Conservation (phyloP, 2,329 filamentous ascomycete genomes). For the Aspergillus udagawae region DNA sequence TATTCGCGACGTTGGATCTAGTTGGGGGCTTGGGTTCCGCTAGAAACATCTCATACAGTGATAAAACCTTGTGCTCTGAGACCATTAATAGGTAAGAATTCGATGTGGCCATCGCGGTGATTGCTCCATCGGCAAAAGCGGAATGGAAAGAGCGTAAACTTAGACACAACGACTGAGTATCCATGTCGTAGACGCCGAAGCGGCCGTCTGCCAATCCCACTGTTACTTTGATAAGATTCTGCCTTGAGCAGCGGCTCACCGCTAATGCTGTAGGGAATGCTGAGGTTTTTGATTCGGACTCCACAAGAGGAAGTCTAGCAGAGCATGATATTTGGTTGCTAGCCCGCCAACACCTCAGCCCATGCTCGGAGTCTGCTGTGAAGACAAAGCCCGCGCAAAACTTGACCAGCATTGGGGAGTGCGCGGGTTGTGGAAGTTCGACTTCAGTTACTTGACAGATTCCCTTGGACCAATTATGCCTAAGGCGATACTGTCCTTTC, state of each 20-base stretch:
- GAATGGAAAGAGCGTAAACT: conserved; percentile 55
- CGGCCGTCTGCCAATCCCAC: conserved; percentile 70
- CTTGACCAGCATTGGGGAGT: conserved; percentile 67
- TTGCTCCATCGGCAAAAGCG: conserved; percentile 59
- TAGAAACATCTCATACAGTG: conserved; percentile 63
- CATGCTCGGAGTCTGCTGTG: conserved; percentile 65
- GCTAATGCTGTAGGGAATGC: conserved; percentile 57
- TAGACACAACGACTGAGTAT: conserved; percentile 45
- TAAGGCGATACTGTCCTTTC: conserved; percentile 83
- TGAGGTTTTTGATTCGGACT: conserved; percentile 51
- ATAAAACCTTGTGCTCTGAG: conserved; percentile 68
- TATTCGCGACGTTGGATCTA: conserved; percentile 3
- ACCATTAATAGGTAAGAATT: conserved; percentile 77
- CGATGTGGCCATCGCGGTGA: conserved; percentile 67
- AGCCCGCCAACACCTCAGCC: conserved; percentile 75
- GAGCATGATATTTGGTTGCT: conserved; percentile 58
- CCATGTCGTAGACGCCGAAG: conserved; percentile 66
- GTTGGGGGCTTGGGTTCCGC: conserved; percentile 2
- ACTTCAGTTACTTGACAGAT: conserved; percentile 78
- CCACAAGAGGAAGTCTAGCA: conserved; percentile 41
- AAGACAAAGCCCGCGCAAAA: conserved; percentile 73
- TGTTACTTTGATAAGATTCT: conserved; percentile 54
- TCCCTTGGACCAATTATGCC: conserved; percentile 87
- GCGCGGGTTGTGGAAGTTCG: conserved; percentile 52
- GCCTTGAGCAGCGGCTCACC: conserved; percentile 42